Conservation (phyloP, 1,284 basidiomycete genomes). For the Ustilago bromivora region DNA sequence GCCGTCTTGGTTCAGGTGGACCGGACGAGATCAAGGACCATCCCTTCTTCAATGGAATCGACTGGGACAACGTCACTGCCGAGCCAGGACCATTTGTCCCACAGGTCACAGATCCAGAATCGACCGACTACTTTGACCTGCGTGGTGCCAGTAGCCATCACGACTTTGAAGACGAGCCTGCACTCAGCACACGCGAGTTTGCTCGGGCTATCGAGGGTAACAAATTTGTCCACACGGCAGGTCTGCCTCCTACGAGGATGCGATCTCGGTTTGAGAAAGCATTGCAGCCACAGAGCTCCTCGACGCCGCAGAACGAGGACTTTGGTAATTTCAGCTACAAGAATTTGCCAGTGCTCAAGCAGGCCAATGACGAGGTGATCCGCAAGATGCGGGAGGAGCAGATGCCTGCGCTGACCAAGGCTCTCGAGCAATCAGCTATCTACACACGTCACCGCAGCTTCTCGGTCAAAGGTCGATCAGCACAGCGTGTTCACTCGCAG, state of each 20-base stretch:
- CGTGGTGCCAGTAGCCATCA: constrained; percentile 89
- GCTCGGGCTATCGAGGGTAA: constrained; percentile 57
- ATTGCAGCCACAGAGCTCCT: constrained; percentile 22
- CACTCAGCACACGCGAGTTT: constrained; percentile 52
- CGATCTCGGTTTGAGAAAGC: constrained; percentile 44
- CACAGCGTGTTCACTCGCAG: constrained; percentile 50
- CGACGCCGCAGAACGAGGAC: constrained; percentile 75
- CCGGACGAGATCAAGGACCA: constrained; percentile 93
- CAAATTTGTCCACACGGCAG: constrained; percentile 61
- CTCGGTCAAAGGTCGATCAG: constrained; percentile 51
- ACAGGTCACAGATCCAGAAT: constrained; percentile 92
- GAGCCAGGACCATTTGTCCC: constrained; percentile 95
- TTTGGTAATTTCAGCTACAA: constrained; percentile 99
- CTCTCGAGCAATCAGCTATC: constrained; percentile 48
- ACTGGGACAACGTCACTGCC: constrained; percentile 91
- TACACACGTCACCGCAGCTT: constrained; percentile 63
- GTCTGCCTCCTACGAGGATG: constrained; percentile 68
- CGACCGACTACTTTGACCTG: constrained; percentile 98
- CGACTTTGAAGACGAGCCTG: constrained; percentile 83
- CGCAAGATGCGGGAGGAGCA: constrained; percentile 79
- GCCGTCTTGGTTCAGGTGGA: constrained; percentile 86
- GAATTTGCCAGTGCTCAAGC: constrained; percentile 94
- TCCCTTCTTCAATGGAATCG: constrained; percentile 88
- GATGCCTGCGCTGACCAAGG: constrained; percentile 54
- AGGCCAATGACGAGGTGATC: constrained; percentile 98